These are phyloP conservation scores for Aspergillus nomiae DNA, from an alignment of 2,329 filamentous ascomycete species.

Conservation along the genomic window DNA sequence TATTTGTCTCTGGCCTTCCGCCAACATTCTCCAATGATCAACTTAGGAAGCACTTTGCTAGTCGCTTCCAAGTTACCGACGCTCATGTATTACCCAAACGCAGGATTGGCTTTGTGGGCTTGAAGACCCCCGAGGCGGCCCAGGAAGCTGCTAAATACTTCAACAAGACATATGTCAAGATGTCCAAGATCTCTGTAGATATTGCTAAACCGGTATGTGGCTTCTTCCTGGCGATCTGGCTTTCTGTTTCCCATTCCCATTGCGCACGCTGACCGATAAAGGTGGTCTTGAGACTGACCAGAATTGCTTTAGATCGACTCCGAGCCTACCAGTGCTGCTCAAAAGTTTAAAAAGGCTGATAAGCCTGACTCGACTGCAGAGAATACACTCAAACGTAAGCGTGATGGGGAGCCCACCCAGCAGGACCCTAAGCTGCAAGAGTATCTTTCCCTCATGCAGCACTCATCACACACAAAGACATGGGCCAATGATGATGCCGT, in stretches of 20 bases:
- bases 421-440: constrained; percentile 81
- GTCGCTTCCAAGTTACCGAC: constrained; percentile 79
- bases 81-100: constrained; percentile 86
- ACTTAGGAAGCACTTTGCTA: constrained; percentile 85
- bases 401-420: constrained; percentile 58
- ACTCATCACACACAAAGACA: constrained; percentile 64
- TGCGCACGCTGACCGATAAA: constrained; percentile 41
- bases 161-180: constrained; percentile 90
- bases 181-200: constrained; percentile 92
- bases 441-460: constrained; percentile 80
- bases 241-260: constrained; percentile 23
- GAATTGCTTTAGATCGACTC: constrained; percentile 42
- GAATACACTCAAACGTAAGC: constrained; percentile 44
- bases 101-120: constrained; percentile 94
- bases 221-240: constrained; percentile 12
- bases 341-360: constrained; percentile 27
- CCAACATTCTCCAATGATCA: constrained; percentile 82
- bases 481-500: constrained; percentile 60
- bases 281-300: constrained; percentile 45
- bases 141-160: constrained; percentile 87
- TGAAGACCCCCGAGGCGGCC: constrained; percentile 79
- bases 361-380: constrained; percentile 23
- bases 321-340: constrained; percentile 30
- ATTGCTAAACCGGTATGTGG: constrained; percentile 74
- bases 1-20: constrained; percentile 73